These are phyloP conservation scores for Diaporthe longicolla DNA, from an alignment of 2,329 filamentous ascomycete genomes.

Conservation along the genomic window DNA sequence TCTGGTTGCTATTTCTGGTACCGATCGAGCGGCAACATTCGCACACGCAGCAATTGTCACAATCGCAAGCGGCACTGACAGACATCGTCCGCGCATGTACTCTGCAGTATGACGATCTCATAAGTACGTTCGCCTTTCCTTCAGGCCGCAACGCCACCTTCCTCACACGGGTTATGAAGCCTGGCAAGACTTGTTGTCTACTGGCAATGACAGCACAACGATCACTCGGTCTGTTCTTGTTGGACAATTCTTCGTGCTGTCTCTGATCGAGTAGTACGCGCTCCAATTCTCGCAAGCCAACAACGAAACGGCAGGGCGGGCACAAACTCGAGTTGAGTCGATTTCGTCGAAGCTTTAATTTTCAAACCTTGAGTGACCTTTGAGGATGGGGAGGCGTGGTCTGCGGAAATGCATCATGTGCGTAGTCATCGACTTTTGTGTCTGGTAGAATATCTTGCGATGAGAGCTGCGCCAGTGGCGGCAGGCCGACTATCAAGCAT, in stretches of 20 bases:
- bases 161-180: neutral
- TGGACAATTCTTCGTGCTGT: slow-evolving; percentile 7
- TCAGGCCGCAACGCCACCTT: neutral
- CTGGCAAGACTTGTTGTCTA: neutral
- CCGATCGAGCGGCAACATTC: neutral
- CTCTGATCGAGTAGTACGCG: slow-evolving; percentile 41
- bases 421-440: neutral
- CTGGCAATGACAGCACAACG: slow-evolving; percentile 6
- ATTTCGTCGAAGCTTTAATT: neutral
- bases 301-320: neutral
- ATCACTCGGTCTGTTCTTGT: neutral
- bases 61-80: slow-evolving; percentile 1
- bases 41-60: neutral
- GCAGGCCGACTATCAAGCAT: slow-evolving; percentile 10
- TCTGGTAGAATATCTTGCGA: neutral
- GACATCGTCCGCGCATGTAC: neutral
- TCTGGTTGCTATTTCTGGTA: slow-evolving; percentile 32
- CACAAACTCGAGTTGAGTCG: neutral
- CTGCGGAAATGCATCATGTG: neutral
- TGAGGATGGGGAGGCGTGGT: neutral
- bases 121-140: neutral
- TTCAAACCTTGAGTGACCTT: neutral
- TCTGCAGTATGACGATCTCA: neutral
- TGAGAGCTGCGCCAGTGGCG: neutral
- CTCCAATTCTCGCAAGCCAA: slow-evolving; percentile 19